Base-by-base conservation (phyloP, 2,329 filamentous ascomycete genomes). In the Achaetomium macrosporum region DNA sequence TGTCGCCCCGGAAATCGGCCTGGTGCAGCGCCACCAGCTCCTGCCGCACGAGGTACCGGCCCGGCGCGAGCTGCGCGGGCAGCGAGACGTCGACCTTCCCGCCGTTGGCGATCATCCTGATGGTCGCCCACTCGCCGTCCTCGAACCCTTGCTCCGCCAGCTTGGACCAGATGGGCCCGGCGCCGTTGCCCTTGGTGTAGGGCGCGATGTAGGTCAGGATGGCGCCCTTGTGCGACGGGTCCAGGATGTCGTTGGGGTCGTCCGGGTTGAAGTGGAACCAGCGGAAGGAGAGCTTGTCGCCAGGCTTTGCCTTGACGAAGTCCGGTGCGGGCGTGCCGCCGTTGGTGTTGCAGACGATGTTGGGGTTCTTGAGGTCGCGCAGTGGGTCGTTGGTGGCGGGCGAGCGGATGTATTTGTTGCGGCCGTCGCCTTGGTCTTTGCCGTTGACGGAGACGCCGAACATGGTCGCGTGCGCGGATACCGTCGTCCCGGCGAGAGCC, bases 391-490 rank as follows among this genome's bases (percentile, higher is more conserved):
- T 57, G 49, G 33, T 51, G 5, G 15, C 16, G 15, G 74, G 74
- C 29, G 66, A 66, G 43, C 73, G 72, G 64, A 76, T 74, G 66
- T 73, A 75, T 35, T 58, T 60, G 57, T 63, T 61, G 42, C 66
- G 59, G 45, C 71, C 73, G 54, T 72, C 68, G 52, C 71, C 71
- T 60, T 70, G 68, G 60, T 75, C 72, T 42, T 69, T 58, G 53
- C 67, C 73, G 65, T 77, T 72, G 56, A 77, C 71, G 69, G 69
- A 77, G 51, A 76, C 68, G 48, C 71, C 58, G 62, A 72, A 73
- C 57, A 76, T 70, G 35, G 65, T 69, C 49, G 75, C 68, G 66
- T 79, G 76, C 54, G 70, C 73, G 20, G 71, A 65, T 56, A 66
- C 70, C 51, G 62, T 63, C 51, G 62, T 63, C 63, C 56, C 64